Evolutionary conservation across 768 basidiomycete genomes (phyloP).

Genomic region (Tulasnella sp.): DNA sequence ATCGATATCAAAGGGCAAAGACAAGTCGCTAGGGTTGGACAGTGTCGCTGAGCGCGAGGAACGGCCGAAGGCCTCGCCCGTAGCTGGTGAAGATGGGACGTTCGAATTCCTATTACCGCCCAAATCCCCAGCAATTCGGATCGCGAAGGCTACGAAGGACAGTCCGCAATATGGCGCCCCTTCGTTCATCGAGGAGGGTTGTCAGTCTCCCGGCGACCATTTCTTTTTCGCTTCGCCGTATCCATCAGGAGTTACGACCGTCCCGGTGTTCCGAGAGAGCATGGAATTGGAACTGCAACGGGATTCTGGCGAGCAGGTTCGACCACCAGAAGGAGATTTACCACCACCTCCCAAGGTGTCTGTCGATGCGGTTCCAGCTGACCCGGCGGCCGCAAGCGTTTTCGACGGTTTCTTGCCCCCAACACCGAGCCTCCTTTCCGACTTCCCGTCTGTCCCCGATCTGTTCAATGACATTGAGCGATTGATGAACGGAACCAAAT

Average conservation of each 20-base stretch:
- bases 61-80: neutral
- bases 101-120: slow-evolving; percentile 22
- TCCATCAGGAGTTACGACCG: slow-evolving; percentile 19
- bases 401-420: neutral
- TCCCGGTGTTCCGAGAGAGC: slow-evolving; percentile 12
- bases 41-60: neutral
- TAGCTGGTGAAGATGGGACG: slow-evolving; percentile 4
- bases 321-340: neutral
- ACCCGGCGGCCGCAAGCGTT: neutral
- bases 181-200: slow-evolving; percentile 11
- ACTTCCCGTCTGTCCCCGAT: neutral
- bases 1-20: slow-evolving; percentile 2
- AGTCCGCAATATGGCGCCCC: slow-evolving; percentile 17
- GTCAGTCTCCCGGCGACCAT: slow-evolving; percentile 7
- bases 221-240: slow-evolving; percentile 20
- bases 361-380: neutral
- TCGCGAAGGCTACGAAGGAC: neutral
- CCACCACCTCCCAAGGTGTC: neutral
- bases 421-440: neutral
- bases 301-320: neutral
- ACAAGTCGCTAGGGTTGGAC: neutral
- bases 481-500: neutral
- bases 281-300: neutral
- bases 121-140: slow-evolving; percentile 5
- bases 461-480: neutral